Evolutionary conservation across 1,139 yeast genomes (phyloP).

Genomic region (Saccharomyces hybrid): DNA sequence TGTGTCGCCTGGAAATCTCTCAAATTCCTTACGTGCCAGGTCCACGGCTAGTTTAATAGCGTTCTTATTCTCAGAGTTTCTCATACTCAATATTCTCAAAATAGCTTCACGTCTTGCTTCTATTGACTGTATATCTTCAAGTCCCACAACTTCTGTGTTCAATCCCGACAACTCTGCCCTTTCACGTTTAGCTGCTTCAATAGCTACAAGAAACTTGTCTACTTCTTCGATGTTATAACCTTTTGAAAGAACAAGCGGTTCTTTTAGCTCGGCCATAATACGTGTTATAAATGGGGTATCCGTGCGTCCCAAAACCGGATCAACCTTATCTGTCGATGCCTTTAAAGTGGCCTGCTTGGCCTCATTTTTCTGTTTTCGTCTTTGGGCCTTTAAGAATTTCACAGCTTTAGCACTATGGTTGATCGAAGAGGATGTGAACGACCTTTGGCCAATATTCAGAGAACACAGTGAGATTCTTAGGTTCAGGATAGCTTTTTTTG

Average conservation of each 20-base stretch:
- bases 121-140: constrained; percentile 37
- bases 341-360: constrained; percentile 29
- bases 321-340: constrained; percentile 36
- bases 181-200: constrained; percentile 52
- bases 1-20: constrained; percentile 80
- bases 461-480: neutral
- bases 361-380: constrained; percentile 33
- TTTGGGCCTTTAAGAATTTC: constrained; percentile 31
- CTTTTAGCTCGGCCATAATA: constrained; percentile 55
- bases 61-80: constrained; percentile 59
- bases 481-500: neutral
- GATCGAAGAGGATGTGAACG: constrained; percentile 1
- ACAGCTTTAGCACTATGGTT: constrained; percentile 26
- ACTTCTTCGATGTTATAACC: constrained; percentile 58
- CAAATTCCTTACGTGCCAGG: constrained; percentile 71
- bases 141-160: constrained; percentile 22
- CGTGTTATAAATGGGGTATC: constrained; percentile 64
- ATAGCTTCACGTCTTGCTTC: constrained; percentile 61
- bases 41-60: constrained; percentile 50
- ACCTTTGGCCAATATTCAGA: neutral
- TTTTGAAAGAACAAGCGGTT: constrained; percentile 52
- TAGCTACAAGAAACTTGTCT: constrained; percentile 71
- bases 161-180: constrained; percentile 30
- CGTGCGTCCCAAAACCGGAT: constrained; percentile 75
- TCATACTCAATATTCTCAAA: constrained; percentile 63